A percentile compares a stretch with the other conserved stretches of the same genome.
These are phyloP conservation scores for Globisporangium radiosum DNA, from an alignment of 352 stramenopile genomes.

Conservation along the genomic window DNA sequence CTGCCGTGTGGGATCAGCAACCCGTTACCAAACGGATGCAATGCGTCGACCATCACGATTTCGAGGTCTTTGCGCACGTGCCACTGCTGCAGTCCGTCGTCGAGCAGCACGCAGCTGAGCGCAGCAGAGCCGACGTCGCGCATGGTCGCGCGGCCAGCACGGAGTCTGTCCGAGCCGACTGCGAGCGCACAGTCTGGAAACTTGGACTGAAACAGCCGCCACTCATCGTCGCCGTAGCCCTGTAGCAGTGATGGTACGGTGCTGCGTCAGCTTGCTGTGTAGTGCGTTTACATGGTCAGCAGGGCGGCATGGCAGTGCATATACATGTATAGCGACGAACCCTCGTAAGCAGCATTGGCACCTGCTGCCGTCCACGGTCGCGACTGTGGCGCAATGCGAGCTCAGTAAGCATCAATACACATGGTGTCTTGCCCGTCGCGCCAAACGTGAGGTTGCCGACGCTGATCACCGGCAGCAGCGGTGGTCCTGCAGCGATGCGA, in stretches of 20 bases:
- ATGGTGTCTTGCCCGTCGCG: slow-evolving; percentile 69
- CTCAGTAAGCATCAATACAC: slow-evolving; percentile 35
- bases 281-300: too few relatives aligned
- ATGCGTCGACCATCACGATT: slow-evolving; percentile 64
- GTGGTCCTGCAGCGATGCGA: slow-evolving; percentile 15
- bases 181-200: slow-evolving; percentile 42
- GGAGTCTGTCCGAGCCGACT: slow-evolving; percentile 30
- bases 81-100: slow-evolving; percentile 73
- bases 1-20: slow-evolving; percentile 46
- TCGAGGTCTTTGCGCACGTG: slow-evolving; percentile 50
- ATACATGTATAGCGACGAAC: slow-evolving; percentile 14
- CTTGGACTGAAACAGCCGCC: slow-evolving; percentile 38
- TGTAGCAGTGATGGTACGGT: neutral
- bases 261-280: neutral
- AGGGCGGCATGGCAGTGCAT: too few relatives aligned
- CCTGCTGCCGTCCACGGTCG: neutral
- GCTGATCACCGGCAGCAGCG: slow-evolving; percentile 39
- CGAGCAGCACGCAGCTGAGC: slow-evolving; percentile 43
- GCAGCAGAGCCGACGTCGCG: slow-evolving; percentile 8
- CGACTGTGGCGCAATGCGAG: slow-evolving; percentile 7
- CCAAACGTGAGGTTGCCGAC: slow-evolving; percentile 70
- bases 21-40: slow-evolving; percentile 65
- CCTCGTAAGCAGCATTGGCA: slow-evolving; percentile 46
- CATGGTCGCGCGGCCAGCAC: slow-evolving; percentile 8
- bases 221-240: slow-evolving; percentile 69